Percentiles rank a stretch among this genome's conserved stretches.
phyloP scores from a whole-genome alignment of 2,329 filamentous ascomycete genomes.

The Trichoderma cornu-damae region DNA sequence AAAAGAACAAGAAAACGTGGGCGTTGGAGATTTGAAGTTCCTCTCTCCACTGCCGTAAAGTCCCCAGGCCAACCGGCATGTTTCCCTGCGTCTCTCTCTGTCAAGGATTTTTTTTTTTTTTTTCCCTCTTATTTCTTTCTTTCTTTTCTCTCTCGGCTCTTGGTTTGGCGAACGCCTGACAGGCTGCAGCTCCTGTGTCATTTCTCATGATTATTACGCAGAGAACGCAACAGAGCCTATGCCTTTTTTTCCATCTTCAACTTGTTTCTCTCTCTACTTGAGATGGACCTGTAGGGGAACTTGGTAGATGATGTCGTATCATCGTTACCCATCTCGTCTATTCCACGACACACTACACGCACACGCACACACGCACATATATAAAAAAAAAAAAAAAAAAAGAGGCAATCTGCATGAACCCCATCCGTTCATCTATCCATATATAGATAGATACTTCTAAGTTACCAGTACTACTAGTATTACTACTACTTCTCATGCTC shows the following conservation, averaged over 20 bases:
- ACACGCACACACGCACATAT: no score
- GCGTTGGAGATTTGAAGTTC: not conserved
- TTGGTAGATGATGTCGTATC: not conserved
- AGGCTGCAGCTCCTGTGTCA: not conserved
- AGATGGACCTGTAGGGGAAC: not conserved
- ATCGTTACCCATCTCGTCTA: not conserved
- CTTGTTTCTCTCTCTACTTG: not conserved
- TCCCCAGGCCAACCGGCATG: constrained; percentile 5
- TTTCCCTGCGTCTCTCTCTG: no score
- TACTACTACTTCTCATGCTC: no score
- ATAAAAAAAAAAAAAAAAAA: no score
- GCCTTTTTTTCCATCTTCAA: not conserved
- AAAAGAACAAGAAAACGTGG: constrained; percentile 6
- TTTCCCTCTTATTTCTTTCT: not conserved
- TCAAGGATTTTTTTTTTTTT: no score
- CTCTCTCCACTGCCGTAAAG: not conserved
- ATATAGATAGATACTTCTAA: no score
- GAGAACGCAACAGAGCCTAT: not conserved
- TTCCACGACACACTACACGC: not conserved
- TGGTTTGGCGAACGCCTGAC: not conserved
- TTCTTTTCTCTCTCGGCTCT: no score
- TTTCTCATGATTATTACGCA: not conserved
- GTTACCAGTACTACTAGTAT: no score
- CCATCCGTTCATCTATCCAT: no score
- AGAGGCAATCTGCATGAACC: no score